Conservation (phyloP, 495 filamentous ascomycete species). For the Geopyxis carbonaria region DNA sequence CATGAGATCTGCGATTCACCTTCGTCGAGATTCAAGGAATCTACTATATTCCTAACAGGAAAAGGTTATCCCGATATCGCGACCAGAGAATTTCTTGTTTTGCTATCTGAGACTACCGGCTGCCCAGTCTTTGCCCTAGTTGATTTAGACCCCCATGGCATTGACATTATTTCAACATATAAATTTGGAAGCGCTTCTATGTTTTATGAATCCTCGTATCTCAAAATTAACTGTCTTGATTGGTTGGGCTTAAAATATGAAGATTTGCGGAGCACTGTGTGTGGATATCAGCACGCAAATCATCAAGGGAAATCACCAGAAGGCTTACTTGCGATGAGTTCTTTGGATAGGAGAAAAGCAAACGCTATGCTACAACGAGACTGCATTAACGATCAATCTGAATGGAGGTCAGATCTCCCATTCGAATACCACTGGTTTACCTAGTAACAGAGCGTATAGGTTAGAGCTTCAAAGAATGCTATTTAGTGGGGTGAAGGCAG, state of each 20-base stretch:
- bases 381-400: no score
- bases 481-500: constrained; percentile 69
- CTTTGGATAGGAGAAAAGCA: no score
- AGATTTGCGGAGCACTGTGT: no score
- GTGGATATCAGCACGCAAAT: no score
- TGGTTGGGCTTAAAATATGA: no score
- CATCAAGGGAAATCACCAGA: no score
- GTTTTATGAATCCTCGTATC: no score
- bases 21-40: constrained; percentile 9
- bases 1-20: constrained; percentile 22
- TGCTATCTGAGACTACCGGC: constrained; percentile 27
- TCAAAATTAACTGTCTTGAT: no score
- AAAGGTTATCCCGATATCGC: constrained; percentile 87
- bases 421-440: constrained; percentile 30
- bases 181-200: constrained; percentile 78
- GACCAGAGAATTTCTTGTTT: constrained; percentile 51
- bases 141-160: constrained; percentile 76
- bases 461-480: constrained; percentile 71
- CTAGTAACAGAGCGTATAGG: constrained; percentile 31
- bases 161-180: constrained; percentile 75
- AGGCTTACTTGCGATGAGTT: no score
- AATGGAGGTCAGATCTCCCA: no score
- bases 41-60: constrained; percentile 27
- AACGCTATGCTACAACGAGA: no score
- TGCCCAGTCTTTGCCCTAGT: constrained; percentile 47